A percentile compares a stretch with the other conserved stretches of the same genome.
phyloP scores from a whole-genome alignment of 768 basidiomycete genomes.

The Hypholoma sublateritium region DNA sequence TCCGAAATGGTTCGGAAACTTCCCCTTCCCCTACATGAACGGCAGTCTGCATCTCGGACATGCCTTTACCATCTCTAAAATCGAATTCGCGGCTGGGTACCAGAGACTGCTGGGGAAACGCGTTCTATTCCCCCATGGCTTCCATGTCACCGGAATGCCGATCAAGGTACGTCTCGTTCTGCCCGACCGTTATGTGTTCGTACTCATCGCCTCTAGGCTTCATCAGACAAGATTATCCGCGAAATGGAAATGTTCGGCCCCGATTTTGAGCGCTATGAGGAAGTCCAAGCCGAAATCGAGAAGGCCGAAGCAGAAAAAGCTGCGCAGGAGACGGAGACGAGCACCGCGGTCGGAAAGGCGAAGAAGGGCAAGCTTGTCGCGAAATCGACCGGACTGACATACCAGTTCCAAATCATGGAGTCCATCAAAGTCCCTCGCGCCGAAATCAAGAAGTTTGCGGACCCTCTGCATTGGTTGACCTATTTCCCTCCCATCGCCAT shows the following conservation, averaged over 20 bases:
- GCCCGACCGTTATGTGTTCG: background rate
- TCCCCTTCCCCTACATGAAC: slow-evolving; percentile 98
- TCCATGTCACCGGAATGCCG: slow-evolving; percentile 98
- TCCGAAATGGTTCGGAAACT: slow-evolving; percentile 98
- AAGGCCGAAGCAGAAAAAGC: slow-evolving; percentile 46
- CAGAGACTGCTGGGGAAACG: slow-evolving; percentile 94
- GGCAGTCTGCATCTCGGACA: slow-evolving; percentile 96
- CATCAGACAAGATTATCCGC: slow-evolving; percentile 96
- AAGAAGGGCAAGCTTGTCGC: slow-evolving; percentile 95
- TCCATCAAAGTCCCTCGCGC: slow-evolving; percentile 84
- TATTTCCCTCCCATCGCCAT: slow-evolving; percentile 97
- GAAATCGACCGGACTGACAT: slow-evolving; percentile 90
- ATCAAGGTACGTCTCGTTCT: slow-evolving; percentile 75
- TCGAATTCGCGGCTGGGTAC: slow-evolving; percentile 95
- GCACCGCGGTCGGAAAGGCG: slow-evolving; percentile 59
- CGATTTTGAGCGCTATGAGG: slow-evolving; percentile 75
- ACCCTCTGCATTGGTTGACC: slow-evolving; percentile 89
- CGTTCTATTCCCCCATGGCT: slow-evolving; percentile 94
- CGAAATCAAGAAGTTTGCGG: slow-evolving; percentile 96
- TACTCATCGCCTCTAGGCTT: slow-evolving; percentile 54
- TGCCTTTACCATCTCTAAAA: slow-evolving; percentile 97
- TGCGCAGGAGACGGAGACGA: slow-evolving; percentile 43
- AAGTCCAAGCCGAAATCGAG: slow-evolving; percentile 43
- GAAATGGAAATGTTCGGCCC: slow-evolving; percentile 96
- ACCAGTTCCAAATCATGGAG: slow-evolving; percentile 99